Evolutionary conservation across 139 green algal species (phyloP).

Genomic region (Gonium pectorale): DNA sequence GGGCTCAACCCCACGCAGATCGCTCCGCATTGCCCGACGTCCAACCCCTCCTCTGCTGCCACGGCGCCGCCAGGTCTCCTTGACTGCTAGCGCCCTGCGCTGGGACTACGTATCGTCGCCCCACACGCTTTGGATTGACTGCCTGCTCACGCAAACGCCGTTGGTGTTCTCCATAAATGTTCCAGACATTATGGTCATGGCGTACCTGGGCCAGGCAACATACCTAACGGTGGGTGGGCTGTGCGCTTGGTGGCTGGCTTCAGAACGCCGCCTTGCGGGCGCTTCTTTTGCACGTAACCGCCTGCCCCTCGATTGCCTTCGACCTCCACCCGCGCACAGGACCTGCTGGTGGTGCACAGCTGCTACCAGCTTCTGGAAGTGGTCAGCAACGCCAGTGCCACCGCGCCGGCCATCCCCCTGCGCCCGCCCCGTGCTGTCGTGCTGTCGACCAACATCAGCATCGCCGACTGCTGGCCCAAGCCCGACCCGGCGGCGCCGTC

Average conservation of each 20-base stretch:
- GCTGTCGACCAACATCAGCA: not conserved
- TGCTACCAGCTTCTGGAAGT: not conserved
- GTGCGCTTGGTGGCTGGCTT: too few relatives aligned
- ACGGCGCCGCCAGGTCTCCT: too few relatives aligned
- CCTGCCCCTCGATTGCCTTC: too few relatives aligned
- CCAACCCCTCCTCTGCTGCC: too few relatives aligned
- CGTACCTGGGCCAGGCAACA: conserved; percentile 7
- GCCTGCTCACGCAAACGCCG: not conserved
- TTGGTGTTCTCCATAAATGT: not conserved
- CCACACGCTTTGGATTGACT: not conserved
- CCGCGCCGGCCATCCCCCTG: too few relatives aligned
- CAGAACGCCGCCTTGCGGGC: too few relatives aligned
- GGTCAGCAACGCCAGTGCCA: not conserved
- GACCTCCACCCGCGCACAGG: too few relatives aligned
- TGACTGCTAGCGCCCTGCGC: too few relatives aligned
- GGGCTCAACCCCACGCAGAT: too few relatives aligned
- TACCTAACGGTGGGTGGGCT: conserved; percentile 30
- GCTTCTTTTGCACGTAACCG: too few relatives aligned
- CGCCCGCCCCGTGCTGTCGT: not conserved
- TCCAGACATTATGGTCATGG: conserved; percentile 6
- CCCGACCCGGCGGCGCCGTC: too few relatives aligned
- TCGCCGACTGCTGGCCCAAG: conserved; percentile 25
- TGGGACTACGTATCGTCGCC: not conserved
- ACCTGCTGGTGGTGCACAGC: not conserved
- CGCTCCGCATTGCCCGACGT: too few relatives aligned